Evolutionary conservation across 352 stramenopile species (phyloP).

Genomic region (Hyaloperonospora arabidopsidis): DNA sequence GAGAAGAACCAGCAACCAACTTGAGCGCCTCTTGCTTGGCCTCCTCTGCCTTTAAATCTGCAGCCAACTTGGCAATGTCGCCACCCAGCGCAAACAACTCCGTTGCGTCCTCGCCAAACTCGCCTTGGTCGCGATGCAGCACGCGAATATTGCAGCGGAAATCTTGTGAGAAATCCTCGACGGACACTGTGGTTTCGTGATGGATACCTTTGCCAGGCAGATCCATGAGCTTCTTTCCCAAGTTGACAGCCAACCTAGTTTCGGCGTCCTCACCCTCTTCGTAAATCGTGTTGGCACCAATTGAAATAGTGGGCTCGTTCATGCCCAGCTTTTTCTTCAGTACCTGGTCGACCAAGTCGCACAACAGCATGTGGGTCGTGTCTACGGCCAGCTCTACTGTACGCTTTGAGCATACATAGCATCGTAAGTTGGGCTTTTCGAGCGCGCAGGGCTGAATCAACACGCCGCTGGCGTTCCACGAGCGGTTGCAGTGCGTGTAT

Average conservation of each 20-base stretch:
- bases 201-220: slow-evolving; percentile 89
- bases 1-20: slow-evolving; percentile 5
- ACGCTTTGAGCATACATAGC: slow-evolving; percentile 94
- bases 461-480: slow-evolving; percentile 86
- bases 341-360: slow-evolving; percentile 71
- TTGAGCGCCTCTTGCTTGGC: slow-evolving; percentile 30
- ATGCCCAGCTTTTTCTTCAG: slow-evolving; percentile 85
- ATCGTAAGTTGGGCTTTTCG: slow-evolving; percentile 87
- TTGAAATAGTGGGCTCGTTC: slow-evolving; percentile 84
- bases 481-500: slow-evolving; percentile 92
- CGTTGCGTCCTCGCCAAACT: slow-evolving; percentile 60
- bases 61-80: slow-evolving; percentile 52
- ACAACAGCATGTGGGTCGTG: slow-evolving; percentile 75
- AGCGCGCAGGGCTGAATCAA: slow-evolving; percentile 89
- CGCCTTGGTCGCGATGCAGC: slow-evolving; percentile 49
- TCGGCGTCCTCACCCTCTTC: slow-evolving; percentile 92
- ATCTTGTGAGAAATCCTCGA: slow-evolving; percentile 95
- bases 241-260: slow-evolving; percentile 72
- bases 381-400: slow-evolving; percentile 87
- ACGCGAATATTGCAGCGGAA: slow-evolving; percentile 83
- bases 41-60: slow-evolving; percentile 33
- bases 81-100: slow-evolving; percentile 73
- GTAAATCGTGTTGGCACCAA: slow-evolving; percentile 87
- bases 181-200: slow-evolving; percentile 86
- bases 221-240: slow-evolving; percentile 81